Evolutionary conservation across 208 protist genomes (phyloP), one percentile per base, ranked within the genome.

Genomic region (Leishmania martiniquensis): DNA sequence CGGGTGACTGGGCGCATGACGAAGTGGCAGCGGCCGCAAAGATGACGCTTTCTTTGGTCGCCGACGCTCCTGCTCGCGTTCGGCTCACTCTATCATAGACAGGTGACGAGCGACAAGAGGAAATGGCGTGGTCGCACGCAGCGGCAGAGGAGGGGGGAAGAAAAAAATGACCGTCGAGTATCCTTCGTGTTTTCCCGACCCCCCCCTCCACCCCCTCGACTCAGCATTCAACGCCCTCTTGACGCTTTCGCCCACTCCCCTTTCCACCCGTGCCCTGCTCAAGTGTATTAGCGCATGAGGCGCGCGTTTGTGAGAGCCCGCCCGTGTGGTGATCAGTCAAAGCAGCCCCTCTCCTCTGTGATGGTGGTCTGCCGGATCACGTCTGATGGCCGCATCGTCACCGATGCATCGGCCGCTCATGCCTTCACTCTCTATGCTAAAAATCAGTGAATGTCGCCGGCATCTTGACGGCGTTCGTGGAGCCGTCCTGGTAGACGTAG

Each of bases 401-500:
- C 4, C 51, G 10, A 15, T 17, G 22, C 39, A 52, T 7, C 29
- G 6, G 6, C 34, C 9, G 44, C 22, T 20, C 66, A 44, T 20
- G 47, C n/a, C 12, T 37, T 15, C 37, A 13, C 52, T 44, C 37
- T 39, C 68, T 52, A 42, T 34, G 2, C 49, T 87, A 94, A 71
- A 96, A 97, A 65, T 97, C 91, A 7, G 77, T 68, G 42, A 95
- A 73, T 4, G 77, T 77, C 5, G 93, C 91, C 2, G 89, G 89
- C 77, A 96, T 91, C 69, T 91, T 91, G 37, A 97, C 91, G 3
- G 89, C 93, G 69, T 97, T 97, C 17, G 93, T 96, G 70, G 82
- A 88, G 29, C 93, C 93, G 57, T 96, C 93, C 52, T 94, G 86
- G 75, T 95, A 95, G 2, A 87, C 76, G 83, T 97, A 97, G 5